These are phyloP conservation scores for Chlorencoelia australis DNA, from an alignment of 2,329 filamentous ascomycete species.

Conservation along the genomic window DNA sequence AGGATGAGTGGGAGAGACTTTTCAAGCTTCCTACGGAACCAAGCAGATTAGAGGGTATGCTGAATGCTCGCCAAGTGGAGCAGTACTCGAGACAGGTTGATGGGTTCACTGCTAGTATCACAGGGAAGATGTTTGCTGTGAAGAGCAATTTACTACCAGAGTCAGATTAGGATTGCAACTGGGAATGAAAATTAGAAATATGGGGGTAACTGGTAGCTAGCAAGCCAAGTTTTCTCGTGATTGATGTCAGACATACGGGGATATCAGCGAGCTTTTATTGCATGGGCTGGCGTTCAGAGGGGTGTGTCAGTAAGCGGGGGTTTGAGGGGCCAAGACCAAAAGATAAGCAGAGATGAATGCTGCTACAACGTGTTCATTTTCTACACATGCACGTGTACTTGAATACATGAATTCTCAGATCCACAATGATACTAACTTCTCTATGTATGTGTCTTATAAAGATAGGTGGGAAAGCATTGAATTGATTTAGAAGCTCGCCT, in stretches of 20 bases:
- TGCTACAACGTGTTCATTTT: too few relatives aligned
- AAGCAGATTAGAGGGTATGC: constrained; percentile 50
- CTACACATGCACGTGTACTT: too few relatives aligned
- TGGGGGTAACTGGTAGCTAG: neutral
- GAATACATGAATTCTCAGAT: too few relatives aligned
- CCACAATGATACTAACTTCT: too few relatives aligned
- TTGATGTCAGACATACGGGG: constrained; percentile 19
- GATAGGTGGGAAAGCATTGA: too few relatives aligned
- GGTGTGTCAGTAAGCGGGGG: constrained; percentile 10
- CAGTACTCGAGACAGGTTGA: constrained; percentile 97
- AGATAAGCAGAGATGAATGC: constrained; percentile 4
- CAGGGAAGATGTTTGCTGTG: constrained; percentile 96
- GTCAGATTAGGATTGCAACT: constrained; percentile 12
- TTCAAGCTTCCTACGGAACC: constrained; percentile 96
- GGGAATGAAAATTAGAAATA: neutral
- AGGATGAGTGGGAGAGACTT: constrained; percentile 96
- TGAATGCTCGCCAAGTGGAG: constrained; percentile 82
- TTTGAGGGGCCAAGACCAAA: constrained; percentile 8
- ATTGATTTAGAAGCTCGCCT: too few relatives aligned
- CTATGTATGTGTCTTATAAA: too few relatives aligned
- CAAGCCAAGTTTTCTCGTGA: constrained; percentile 12
- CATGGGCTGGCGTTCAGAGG: constrained; percentile 22
- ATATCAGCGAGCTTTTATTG: constrained; percentile 11
- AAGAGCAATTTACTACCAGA: constrained; percentile 56
- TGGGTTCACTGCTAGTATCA: constrained; percentile 85